phyloP scores from a whole-genome alignment of 352 stramenopile genomes.

The Albugo laibachii region DNA sequence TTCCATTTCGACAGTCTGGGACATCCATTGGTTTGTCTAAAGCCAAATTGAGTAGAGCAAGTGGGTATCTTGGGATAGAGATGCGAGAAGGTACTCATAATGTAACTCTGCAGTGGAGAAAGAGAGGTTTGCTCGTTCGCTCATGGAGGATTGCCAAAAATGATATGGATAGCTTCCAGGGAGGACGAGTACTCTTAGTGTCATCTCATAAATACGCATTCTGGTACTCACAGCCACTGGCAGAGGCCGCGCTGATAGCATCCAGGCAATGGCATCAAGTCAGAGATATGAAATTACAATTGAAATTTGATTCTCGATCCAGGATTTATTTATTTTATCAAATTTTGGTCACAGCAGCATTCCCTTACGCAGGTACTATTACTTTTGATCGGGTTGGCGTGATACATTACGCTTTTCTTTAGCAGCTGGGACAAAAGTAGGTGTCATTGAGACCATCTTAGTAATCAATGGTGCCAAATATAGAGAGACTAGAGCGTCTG shows the following conservation, averaged over 20 bases:
- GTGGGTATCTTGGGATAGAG: slow-evolving; percentile 35
- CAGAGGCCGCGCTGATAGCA: slow-evolving; percentile 9
- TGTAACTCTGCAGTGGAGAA: slow-evolving; percentile 49
- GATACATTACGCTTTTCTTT: neutral
- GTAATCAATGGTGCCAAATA: slow-evolving; percentile 44
- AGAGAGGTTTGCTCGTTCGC: slow-evolving; percentile 22
- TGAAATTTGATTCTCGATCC: slow-evolving; percentile 23
- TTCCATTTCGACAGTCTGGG: slow-evolving; percentile 41
- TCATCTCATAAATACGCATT: slow-evolving; percentile 48
- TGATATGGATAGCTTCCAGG: slow-evolving; percentile 43
- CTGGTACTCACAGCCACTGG: slow-evolving; percentile 42
- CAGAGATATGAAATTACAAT: slow-evolving; percentile 25
- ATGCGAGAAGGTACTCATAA: slow-evolving; percentile 22
- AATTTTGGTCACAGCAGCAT: slow-evolving; percentile 30
- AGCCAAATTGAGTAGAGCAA: slow-evolving; percentile 23
- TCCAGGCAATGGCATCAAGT: slow-evolving; percentile 23
- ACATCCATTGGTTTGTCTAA: slow-evolving; percentile 41
- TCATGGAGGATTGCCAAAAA: slow-evolving; percentile 39
- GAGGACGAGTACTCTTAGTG: slow-evolving; percentile 32
- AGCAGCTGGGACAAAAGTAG: slow-evolving; percentile 8
- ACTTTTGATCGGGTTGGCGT: neutral
- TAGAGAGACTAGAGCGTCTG: slow-evolving; percentile 49
- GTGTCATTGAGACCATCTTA: slow-evolving; percentile 40
- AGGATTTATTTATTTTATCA: slow-evolving; percentile 56
- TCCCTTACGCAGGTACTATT: slow-evolving; percentile 26